These are phyloP conservation scores for Auriscalpium orientale DNA, from an alignment of 768 basidiomycete species.

Conservation along the genomic window DNA sequence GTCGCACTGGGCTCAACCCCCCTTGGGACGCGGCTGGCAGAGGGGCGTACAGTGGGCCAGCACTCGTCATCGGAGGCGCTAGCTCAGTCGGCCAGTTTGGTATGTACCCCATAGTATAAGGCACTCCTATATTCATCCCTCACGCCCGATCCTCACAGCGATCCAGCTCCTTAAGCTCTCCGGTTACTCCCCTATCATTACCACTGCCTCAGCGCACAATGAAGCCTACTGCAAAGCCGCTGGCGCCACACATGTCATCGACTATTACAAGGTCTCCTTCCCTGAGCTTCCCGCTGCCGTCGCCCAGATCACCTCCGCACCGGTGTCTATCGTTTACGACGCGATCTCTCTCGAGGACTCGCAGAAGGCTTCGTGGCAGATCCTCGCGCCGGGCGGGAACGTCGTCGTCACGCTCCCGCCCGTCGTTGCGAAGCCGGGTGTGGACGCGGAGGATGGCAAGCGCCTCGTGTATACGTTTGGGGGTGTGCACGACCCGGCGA, in stretches of 20 bases:
- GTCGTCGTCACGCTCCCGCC: constrained; percentile 8
- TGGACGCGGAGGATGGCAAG: constrained; percentile 9
- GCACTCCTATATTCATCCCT: not conserved
- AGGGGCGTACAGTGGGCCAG: constrained; percentile 6
- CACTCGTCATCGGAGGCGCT: constrained; percentile 14
- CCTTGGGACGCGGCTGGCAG: constrained; percentile 8
- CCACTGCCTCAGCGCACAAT: constrained; percentile 10
- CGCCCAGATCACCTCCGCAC: constrained; percentile 6
- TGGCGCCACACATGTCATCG: constrained; percentile 13
- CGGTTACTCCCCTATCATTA: constrained; percentile 10
- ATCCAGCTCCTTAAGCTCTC: constrained; percentile 10
- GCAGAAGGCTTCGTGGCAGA: constrained; percentile 7
- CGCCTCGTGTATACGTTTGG: constrained; percentile 2
- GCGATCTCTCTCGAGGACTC: constrained; percentile 5
- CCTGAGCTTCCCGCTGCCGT: constrained; percentile 3
- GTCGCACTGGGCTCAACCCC: constrained; percentile 3
- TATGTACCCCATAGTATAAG: constrained; percentile 4
- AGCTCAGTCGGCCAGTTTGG: constrained; percentile 15
- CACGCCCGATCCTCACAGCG: not conserved
- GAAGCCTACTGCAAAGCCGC: constrained; percentile 4
- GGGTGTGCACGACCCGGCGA: constrained; percentile 1
- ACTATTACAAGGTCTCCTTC: constrained; percentile 2
- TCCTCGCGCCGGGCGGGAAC: constrained; percentile 13
- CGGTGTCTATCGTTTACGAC: constrained; percentile 15
- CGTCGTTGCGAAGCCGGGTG: constrained; percentile 7